A percentile compares a stretch with the other conserved stretches of the same genome.
Evolutionary conservation across 1,284 basidiomycete genomes (phyloP).

Genomic region (Malassezia nana): DNA sequence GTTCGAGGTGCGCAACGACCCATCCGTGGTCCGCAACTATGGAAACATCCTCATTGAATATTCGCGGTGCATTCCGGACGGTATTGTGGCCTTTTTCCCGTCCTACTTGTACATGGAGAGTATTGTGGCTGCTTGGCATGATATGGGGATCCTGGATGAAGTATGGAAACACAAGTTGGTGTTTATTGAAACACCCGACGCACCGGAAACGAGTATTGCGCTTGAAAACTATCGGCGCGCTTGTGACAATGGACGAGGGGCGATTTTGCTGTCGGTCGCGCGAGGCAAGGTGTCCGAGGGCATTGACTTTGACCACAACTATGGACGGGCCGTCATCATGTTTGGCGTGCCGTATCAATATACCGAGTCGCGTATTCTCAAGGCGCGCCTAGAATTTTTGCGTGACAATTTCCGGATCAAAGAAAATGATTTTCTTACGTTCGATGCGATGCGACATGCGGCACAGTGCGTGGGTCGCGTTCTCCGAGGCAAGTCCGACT

Average conservation of each 20-base stretch:
- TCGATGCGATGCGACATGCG: slow-evolving; percentile 98
- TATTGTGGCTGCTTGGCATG: slow-evolving; percentile 98
- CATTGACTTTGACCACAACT: slow-evolving; percentile 95
- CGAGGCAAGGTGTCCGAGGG: slow-evolving; percentile 99
- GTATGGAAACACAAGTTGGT: slow-evolving; percentile 99
- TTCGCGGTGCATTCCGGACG: slow-evolving; percentile 93
- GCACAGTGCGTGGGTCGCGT: slow-evolving; percentile 98
- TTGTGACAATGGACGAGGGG: slow-evolving; percentile 95
- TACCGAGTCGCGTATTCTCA: slow-evolving; percentile 93
- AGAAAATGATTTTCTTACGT: slow-evolving; percentile 96
- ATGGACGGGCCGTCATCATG: slow-evolving; percentile 98
- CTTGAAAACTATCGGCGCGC: slow-evolving; percentile 95
- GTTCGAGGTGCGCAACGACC: slow-evolving; percentile 98
- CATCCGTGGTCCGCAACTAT: slow-evolving; percentile 96
- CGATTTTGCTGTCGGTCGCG: slow-evolving; percentile 89
- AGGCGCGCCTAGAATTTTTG: slow-evolving; percentile 91
- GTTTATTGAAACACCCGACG: slow-evolving; percentile 98
- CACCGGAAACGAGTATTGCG: slow-evolving; percentile 95
- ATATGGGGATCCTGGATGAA: slow-evolving; percentile 98
- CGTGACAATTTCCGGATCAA: slow-evolving; percentile 96
- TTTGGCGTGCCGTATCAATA: slow-evolving; percentile 99
- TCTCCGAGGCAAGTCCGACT: slow-evolving; percentile 94
- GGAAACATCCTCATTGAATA: slow-evolving; percentile 97
- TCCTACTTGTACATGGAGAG: slow-evolving; percentile 99
- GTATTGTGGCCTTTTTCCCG: slow-evolving; percentile 99